Conservation (phyloP, 1,284 basidiomycete genomes). For the Chondrostereum purpureum region DNA sequence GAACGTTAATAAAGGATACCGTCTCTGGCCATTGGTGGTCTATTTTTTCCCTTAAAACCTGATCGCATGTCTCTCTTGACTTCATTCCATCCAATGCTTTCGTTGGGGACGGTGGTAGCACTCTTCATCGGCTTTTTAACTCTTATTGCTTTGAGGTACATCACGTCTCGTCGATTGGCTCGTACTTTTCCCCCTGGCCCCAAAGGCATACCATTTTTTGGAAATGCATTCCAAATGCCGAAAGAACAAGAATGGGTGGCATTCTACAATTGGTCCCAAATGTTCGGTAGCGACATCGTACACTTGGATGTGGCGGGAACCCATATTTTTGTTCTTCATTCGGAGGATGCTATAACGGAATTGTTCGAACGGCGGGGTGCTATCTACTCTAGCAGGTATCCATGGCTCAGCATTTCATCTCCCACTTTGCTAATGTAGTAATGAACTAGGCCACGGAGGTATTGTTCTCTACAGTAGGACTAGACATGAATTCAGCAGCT, state of each 20-base stretch:
- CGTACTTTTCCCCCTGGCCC: background rate
- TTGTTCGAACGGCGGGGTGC: slow-evolving; percentile 9
- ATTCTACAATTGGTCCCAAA: slow-evolving; percentile 8
- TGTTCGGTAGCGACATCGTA: slow-evolving; percentile 1
- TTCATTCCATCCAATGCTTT: too few relatives aligned
- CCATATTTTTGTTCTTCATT: slow-evolving; percentile 1
- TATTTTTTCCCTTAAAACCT: too few relatives aligned
- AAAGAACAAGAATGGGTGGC: slow-evolving; percentile 3
- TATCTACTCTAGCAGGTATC: slow-evolving; percentile 9
- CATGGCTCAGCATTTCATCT: background rate
- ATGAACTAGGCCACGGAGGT: too few relatives aligned
- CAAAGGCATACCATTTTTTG: too few relatives aligned
- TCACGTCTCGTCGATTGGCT: background rate
- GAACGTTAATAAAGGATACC: too few relatives aligned
- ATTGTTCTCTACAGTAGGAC: too few relatives aligned
- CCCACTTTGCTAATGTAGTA: background rate
- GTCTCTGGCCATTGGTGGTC: too few relatives aligned
- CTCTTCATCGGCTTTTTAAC: too few relatives aligned
- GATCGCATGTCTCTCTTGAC: too few relatives aligned
- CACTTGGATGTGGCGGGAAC: slow-evolving; percentile 4
- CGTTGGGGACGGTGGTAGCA: too few relatives aligned
- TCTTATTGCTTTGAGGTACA: too few relatives aligned
- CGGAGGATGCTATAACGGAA: slow-evolving; percentile 2
- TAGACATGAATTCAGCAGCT: too few relatives aligned
- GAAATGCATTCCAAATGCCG: slow-evolving; percentile 5